Evolutionary conservation across 768 basidiomycete species (phyloP).

Genomic region (Pleurotus cornucopiae): DNA sequence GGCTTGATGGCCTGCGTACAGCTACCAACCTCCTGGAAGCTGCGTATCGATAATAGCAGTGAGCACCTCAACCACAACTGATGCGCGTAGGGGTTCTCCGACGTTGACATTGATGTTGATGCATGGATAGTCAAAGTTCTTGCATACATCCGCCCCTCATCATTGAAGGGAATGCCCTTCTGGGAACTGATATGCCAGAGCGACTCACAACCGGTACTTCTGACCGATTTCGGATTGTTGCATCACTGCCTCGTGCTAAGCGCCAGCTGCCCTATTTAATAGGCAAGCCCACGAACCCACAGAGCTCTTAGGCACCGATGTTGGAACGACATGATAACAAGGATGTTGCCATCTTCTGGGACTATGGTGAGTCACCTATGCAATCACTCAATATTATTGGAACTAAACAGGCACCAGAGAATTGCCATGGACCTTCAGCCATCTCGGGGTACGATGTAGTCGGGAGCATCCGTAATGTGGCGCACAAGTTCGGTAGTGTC

Average conservation of each 20-base stretch:
- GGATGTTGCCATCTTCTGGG: conserved; percentile 8
- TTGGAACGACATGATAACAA: not conserved
- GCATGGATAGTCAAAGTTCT: no score
- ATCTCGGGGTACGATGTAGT: conserved; percentile 45
- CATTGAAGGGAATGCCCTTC: no score
- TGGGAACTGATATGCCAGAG: no score
- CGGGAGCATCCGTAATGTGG: conserved; percentile 40
- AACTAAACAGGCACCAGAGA: conserved; percentile 24
- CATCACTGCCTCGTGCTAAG: not conserved
- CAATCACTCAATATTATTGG: not conserved
- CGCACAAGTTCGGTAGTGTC: conserved; percentile 46
- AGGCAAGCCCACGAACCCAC: not conserved
- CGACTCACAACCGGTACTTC: no score
- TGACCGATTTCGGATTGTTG: not conserved
- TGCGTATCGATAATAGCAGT: no score
- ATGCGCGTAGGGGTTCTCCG: no score
- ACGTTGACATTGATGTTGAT: no score
- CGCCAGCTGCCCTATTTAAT: not conserved
- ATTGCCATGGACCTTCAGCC: conserved; percentile 34
- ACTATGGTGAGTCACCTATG: conserved; percentile 2
- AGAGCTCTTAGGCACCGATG: not conserved
- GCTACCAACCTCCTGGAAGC: no score
- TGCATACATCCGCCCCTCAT: no score
- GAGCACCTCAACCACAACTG: no score
- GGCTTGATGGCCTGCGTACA: no score